Conservation (phyloP, 257 asterid genomes). For the Thymus quinquecostatus region DNA sequence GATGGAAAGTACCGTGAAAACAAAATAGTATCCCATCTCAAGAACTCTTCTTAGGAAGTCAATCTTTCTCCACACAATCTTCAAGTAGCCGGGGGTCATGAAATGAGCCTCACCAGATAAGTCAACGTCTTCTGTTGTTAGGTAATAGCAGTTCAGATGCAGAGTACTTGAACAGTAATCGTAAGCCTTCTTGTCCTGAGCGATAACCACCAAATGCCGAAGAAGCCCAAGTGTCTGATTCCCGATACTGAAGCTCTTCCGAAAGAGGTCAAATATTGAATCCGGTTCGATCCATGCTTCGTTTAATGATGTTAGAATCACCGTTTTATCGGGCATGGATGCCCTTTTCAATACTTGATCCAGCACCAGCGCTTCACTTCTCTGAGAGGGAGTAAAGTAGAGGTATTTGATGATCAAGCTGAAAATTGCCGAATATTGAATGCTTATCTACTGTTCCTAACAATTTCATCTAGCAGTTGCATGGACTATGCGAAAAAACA, state of each 20-base stretch:
- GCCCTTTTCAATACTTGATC: conserved; percentile 42
- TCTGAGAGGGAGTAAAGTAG: background rate
- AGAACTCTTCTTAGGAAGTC: conserved; percentile 49
- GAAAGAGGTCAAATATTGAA: conserved; percentile 53
- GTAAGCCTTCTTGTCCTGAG: conserved; percentile 54
- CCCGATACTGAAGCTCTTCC: conserved; percentile 59
- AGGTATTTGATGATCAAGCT: background rate
- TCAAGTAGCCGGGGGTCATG: conserved; percentile 45
- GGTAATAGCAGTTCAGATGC: conserved; percentile 45
- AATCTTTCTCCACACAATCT: conserved; percentile 62
- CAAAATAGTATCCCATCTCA: conserved; percentile 52
- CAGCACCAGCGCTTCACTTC: conserved; percentile 7
- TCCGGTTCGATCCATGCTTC: conserved; percentile 54
- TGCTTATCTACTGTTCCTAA: background rate
- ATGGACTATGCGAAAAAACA: background rate
- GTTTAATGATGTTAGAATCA: conserved; percentile 55
- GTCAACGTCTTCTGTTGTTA: conserved; percentile 39
- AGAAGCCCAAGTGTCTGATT: conserved; percentile 45
- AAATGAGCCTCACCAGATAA: conserved; percentile 49
- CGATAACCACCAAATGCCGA: conserved; percentile 54
- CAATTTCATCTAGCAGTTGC: background rate
- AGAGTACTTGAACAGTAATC: conserved; percentile 36
- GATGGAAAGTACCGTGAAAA: conserved; percentile 50
- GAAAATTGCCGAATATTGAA: background rate
- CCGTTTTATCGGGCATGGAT: conserved; percentile 53